These are phyloP conservation scores for Wickerhamiella spandovensis DNA, from an alignment of 805 yeast species.

Conservation along the genomic window DNA sequence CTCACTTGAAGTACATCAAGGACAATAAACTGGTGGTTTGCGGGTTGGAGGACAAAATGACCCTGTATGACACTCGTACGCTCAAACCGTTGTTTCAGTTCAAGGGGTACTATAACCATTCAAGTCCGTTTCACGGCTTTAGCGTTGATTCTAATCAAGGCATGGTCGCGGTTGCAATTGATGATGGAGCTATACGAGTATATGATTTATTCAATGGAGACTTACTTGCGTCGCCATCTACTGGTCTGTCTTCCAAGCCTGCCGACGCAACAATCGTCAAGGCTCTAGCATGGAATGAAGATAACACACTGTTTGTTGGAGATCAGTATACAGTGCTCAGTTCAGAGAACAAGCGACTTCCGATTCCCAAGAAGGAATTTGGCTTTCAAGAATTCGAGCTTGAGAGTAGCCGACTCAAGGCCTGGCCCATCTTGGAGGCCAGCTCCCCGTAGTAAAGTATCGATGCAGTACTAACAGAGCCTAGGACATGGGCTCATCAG, in stretches of 20 bases:
- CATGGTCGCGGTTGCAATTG: constrained; percentile 10
- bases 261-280: not conserved
- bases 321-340: not conserved
- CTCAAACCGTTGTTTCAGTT: constrained; percentile 2
- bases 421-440: not conserved
- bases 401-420: not conserved
- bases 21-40: constrained; percentile 2
- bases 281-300: not conserved
- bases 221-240: not conserved
- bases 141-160: constrained; percentile 3
- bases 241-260: not conserved
- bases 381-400: not conserved
- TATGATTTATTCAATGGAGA: constrained; percentile 5
- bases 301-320: not conserved
- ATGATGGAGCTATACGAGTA: constrained; percentile 5
- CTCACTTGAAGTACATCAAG: constrained; percentile 3
- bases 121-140: constrained; percentile 9
- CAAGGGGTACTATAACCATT: constrained; percentile 12
- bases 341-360: not conserved
- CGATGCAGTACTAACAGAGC: too few species aligned
- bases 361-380: not conserved
- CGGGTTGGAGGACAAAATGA: constrained; percentile 13
- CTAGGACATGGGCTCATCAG: too few species aligned
- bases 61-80: constrained; percentile 9
- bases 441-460: too few species aligned